Evolutionary conservation across 129 eudicot species (phyloP), one percentile per base, ranked within the genome.

Genomic region (Centaurea solstitialis): DNA sequence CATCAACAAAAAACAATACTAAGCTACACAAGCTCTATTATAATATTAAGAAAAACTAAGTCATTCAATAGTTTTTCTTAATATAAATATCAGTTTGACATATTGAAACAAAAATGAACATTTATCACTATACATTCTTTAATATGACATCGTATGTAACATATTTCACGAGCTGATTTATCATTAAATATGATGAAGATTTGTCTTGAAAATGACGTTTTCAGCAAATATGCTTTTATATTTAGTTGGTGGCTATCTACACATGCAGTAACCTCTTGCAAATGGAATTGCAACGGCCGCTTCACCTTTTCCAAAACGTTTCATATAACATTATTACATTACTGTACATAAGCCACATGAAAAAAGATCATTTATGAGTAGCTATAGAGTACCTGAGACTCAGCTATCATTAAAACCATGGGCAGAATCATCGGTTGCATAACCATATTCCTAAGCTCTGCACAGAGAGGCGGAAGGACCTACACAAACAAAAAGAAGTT

Each of bases 401-500:
- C 98, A 0, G 99, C 99, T 68, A 95, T 95, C 57, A 89, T 93
- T 79, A 95, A 83, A 81, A 95, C 99, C 99, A 95, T 95, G 75
- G 99, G 99, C 72, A 95, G 88, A 85, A 95, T 95, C 94, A 95
- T 95, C 23, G 99, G 99, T 75, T 95, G 99, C 99, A 95, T 89
- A 22, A 92, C 99, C 93, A 95, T 76, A 85, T 95, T 95, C 43
- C 98, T 84, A 70, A 95, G 98, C 88, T 95, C 99, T 18, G 99
- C 98, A 89, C 99, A 95, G 66, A 95, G 99, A 68, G 99, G 99
- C 13, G 99, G 99, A 74, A 95, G 99, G 82, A 95, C 99, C 99
- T 95, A 89, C 73, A 85, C 82, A 67, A 82, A 73, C 41, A 85
- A 39, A 22, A 74, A 66, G 12, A 35, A 68, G 65, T 22, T 50